Percentiles rank a stretch among this genome's conserved stretches.
These are phyloP conservation scores for Rhodotorula paludigena DNA, from an alignment of 768 basidiomycete species.

Conservation along the genomic window DNA sequence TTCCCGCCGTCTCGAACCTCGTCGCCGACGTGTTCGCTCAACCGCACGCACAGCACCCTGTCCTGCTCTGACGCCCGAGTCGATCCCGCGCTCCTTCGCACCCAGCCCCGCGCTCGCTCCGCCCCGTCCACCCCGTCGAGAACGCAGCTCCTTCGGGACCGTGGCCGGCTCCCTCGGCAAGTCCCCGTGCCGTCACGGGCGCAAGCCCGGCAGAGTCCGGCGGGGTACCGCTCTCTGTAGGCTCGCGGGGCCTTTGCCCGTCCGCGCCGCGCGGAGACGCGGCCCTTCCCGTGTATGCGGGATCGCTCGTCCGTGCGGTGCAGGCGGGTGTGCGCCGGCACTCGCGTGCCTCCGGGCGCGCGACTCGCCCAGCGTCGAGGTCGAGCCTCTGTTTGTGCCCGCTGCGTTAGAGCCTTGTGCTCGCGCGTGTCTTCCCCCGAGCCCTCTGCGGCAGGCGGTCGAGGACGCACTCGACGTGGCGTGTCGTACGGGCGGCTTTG, in stretches of 20 bases:
- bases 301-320: background rate
- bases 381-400: background rate
- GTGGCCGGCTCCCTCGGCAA: background rate
- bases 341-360: background rate
- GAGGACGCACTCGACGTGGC: background rate
- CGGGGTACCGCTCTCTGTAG: background rate
- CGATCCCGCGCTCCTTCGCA: background rate
- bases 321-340: background rate
- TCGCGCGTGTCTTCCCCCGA: conserved; percentile 14
- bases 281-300: background rate
- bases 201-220: background rate
- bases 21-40: background rate
- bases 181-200: background rate
- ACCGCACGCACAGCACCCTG: background rate
- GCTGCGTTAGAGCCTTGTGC: conserved; percentile 19
- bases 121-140: background rate
- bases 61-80: background rate
- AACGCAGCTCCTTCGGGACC: conserved; percentile 18
- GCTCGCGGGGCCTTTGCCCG: background rate
- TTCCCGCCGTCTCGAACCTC: background rate
- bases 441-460: background rate
- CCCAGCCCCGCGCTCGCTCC: background rate
- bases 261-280: background rate
- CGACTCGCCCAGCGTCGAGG: too few relatives aligned
- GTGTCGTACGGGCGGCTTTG: background rate